phyloP scores from a whole-genome alignment of 768 basidiomycete genomes.

The Leccinum arenicola region DNA sequence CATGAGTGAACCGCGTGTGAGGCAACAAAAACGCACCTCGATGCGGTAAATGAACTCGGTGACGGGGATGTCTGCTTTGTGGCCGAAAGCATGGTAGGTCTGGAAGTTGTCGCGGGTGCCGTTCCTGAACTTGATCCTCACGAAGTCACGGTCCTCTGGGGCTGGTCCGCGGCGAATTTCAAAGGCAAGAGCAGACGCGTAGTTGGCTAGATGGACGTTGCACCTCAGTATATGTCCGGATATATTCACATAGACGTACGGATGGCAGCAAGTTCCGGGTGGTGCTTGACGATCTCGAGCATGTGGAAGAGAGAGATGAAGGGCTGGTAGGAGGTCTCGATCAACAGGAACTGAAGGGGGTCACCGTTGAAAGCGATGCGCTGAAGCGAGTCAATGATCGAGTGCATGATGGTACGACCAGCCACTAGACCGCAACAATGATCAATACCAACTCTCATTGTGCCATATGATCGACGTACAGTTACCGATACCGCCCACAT shows the following conservation, averaged over 20 bases:
- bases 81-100: constrained; percentile 71
- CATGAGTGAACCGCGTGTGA: neutral
- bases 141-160: constrained; percentile 75
- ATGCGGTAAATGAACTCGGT: constrained; percentile 84
- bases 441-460: constrained; percentile 6
- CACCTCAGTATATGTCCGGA: constrained; percentile 11
- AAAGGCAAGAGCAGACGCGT: constrained; percentile 68
- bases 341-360: constrained; percentile 73
- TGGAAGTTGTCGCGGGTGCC: constrained; percentile 64
- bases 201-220: constrained; percentile 53
- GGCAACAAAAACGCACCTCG: constrained; percentile 46
- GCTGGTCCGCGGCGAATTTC: constrained; percentile 76
- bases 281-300: constrained; percentile 55
- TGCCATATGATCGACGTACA: constrained; percentile 45
- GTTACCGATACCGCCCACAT: constrained; percentile 71
- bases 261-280: constrained; percentile 60
- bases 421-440: constrained; percentile 51
- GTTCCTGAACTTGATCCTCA: constrained; percentile 85
- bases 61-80: constrained; percentile 72
- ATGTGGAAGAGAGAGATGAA: constrained; percentile 87
- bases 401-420: constrained; percentile 73
- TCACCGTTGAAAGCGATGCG: constrained; percentile 78
- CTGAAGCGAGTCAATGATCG: constrained; percentile 67
- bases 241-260: constrained; percentile 45
- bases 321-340: constrained; percentile 85